A percentile compares a stretch with the other conserved stretches of the same genome.
Conservation (phyloP, 192 early-diverging fungal genomes). For the Backusella australiensis region DNA sequence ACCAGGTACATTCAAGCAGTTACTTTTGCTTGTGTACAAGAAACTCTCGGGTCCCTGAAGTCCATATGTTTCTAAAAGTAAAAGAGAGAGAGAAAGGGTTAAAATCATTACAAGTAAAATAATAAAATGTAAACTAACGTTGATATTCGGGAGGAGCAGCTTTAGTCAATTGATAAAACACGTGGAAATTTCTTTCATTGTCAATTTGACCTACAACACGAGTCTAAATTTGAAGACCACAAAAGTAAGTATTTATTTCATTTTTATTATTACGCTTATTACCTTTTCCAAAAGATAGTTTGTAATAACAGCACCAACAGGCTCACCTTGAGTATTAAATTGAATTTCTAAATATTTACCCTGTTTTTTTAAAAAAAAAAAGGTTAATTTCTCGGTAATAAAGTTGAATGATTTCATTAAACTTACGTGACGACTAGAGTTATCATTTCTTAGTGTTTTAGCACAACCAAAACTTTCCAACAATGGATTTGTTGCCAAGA, state of each 20-base stretch:
- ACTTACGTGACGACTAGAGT: conserved; percentile 93
- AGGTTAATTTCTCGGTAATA: neutral
- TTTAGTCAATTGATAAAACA: conserved; percentile 91
- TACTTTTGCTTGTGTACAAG: conserved; percentile 67
- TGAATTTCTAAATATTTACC: conserved; percentile 99
- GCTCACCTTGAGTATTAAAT: conserved; percentile 89
- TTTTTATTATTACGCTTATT: neutral
- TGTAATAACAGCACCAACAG: conserved; percentile 95
- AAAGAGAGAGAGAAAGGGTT: neutral
- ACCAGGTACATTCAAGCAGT: conserved; percentile 85
- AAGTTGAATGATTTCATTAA: neutral
- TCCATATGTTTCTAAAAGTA: conserved; percentile 52
- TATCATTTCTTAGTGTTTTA: conserved; percentile 98
- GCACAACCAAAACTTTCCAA: conserved; percentile 99
- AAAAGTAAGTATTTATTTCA: neutral
- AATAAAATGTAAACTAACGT: conserved; percentile 35
- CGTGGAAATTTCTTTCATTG: conserved; percentile 97
- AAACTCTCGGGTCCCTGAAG: conserved; percentile 79
- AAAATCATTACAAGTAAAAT: neutral
- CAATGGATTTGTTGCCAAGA: conserved; percentile 97
- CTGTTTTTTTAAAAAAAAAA: conserved; percentile 39
- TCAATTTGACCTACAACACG: conserved; percentile 93
- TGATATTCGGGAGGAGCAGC: conserved; percentile 72
- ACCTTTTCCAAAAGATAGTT: conserved; percentile 98
- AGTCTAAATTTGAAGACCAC: conserved; percentile 47